Conservation (phyloP, 257 asterid species). For the Solanum clarkiae region DNA sequence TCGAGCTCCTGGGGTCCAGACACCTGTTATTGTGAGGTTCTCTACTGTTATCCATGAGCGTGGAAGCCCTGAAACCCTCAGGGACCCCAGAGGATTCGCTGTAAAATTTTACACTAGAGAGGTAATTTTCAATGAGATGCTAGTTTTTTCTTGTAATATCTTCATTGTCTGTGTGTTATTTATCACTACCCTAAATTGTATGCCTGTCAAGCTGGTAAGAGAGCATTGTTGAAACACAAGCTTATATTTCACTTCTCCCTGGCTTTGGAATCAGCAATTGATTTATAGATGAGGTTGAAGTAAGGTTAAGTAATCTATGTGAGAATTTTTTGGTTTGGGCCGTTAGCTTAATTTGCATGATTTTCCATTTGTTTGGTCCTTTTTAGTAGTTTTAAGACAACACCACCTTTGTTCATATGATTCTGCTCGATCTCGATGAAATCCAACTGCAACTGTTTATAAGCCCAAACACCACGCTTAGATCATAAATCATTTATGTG, state of each 20-base stretch:
- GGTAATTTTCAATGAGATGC: conserved; percentile 11
- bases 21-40: conserved; percentile 83
- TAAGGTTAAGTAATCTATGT: not conserved
- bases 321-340: not conserved
- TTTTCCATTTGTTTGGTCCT: not conserved
- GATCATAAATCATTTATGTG: not conserved
- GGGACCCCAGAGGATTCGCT: conserved; percentile 89
- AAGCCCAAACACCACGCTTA: not conserved
- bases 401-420: not conserved
- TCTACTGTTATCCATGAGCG: conserved; percentile 97
- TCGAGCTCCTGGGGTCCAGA: conserved; percentile 95
- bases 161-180: not conserved
- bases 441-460: not conserved
- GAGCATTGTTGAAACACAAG: not conserved
- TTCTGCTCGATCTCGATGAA: not conserved
- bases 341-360: not conserved
- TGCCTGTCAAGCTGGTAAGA: not conserved
- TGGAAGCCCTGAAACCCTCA: conserved; percentile 94
- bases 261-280: not conserved
- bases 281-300: not conserved
- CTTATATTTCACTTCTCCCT: not conserved
- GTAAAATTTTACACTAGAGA: conserved; percentile 53
- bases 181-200: not conserved
- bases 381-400: not conserved
- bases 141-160: not conserved